phyloP scores from a whole-genome alignment of 1,284 basidiomycete species.

The Cutaneotrichosporon cavernicola region DNA sequence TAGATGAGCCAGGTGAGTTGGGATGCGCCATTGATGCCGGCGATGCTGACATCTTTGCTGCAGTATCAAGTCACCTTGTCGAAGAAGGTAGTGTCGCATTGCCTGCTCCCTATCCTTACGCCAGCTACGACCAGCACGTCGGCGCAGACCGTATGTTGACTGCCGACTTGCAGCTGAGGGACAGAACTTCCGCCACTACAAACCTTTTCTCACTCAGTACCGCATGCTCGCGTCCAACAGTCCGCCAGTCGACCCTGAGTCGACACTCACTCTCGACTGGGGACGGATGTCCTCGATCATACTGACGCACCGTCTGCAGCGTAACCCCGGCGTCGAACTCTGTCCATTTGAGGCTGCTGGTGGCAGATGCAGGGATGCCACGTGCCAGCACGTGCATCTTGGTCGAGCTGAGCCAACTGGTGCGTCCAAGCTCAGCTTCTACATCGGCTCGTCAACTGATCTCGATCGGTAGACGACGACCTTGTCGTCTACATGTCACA shows the following conservation, averaged over 20 bases:
- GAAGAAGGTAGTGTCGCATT: background rate
- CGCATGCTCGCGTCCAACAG: conserved; percentile 33
- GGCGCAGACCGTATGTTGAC: conserved; percentile 5
- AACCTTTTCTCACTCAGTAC: conserved; percentile 38
- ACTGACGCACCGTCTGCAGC: conserved; percentile 40
- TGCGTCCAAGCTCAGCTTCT: conserved; percentile 24
- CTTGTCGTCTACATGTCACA: conserved; percentile 34
- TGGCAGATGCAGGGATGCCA: conserved; percentile 41
- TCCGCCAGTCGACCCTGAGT: background rate
- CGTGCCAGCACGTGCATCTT: conserved; percentile 40
- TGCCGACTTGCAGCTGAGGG: conserved; percentile 3
- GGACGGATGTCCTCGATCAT: conserved; percentile 35
- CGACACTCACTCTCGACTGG: conserved; percentile 28
- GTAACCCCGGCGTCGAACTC: conserved; percentile 29
- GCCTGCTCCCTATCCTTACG: background rate
- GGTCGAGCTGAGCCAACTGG: conserved; percentile 34
- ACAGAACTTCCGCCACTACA: conserved; percentile 27
- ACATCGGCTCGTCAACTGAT: conserved; percentile 14
- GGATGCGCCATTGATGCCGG: no score
- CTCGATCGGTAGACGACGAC: conserved; percentile 34
- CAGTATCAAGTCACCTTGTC: background rate
- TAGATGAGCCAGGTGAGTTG: conserved; percentile 4
- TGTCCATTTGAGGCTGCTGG: conserved; percentile 43
- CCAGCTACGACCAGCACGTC: background rate
- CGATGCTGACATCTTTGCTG: background rate